Evolutionary conservation across 1,284 basidiomycete species (phyloP).

Genomic region (Pyrrhoderma lamaoense): DNA sequence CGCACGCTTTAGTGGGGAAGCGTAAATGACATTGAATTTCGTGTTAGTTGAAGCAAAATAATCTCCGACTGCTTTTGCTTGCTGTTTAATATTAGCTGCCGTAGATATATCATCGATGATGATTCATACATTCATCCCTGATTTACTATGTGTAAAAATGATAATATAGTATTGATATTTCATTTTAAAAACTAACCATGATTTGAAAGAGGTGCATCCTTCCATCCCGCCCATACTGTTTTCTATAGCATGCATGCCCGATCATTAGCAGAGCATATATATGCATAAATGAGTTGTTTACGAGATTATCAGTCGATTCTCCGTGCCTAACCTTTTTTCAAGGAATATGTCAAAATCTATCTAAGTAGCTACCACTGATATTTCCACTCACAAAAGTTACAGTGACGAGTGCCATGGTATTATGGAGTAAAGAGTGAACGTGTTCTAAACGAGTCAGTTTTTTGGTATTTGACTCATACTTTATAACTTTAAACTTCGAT

Average conservation of each 20-base stretch:
- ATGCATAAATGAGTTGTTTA: conserved; percentile 23
- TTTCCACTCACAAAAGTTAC: conserved; percentile 29
- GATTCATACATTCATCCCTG: conserved; percentile 60
- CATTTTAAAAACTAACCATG: conserved; percentile 52
- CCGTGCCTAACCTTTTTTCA: conserved; percentile 64
- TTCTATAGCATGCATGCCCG: conserved; percentile 28
- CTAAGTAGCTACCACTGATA: neutral
- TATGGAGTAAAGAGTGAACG: too few species aligned
- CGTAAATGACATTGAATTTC: conserved; percentile 62
- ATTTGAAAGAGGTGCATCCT: conserved; percentile 74
- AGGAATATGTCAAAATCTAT: neutral
- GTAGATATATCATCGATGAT: neutral
- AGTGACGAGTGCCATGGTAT: too few species aligned
- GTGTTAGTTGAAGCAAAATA: conserved; percentile 45
- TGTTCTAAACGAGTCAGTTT: too few species aligned
- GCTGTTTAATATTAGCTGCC: conserved; percentile 37
- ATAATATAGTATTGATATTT: neutral
- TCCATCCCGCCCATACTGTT: conserved; percentile 75
- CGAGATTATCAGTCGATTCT: conserved; percentile 67
- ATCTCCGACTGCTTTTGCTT: conserved; percentile 73
- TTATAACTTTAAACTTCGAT: neutral
- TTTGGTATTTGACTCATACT: too few species aligned
- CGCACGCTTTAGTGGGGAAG: conserved; percentile 77
- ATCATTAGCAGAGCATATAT: conserved; percentile 6
- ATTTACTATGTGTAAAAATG: conserved; percentile 2